Evolutionary conservation across 164 flowering plant genomes (phyloP).

Genomic region (Platanus orientalis): DNA sequence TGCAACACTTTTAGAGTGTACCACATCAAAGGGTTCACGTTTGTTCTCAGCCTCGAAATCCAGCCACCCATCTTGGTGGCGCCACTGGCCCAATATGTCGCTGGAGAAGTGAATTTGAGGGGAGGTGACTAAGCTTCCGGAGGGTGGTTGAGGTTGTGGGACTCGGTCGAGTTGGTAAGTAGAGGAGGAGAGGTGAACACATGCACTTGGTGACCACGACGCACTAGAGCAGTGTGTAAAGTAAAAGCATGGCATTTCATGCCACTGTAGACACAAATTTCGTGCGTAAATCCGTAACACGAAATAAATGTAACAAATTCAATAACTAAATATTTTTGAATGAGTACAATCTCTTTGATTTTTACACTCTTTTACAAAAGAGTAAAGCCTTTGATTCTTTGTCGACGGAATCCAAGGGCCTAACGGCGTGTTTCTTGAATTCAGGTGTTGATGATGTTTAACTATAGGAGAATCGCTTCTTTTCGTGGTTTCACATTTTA

Average conservation of each 20-base stretch:
- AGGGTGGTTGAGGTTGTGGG: neutral
- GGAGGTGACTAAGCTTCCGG: slow-evolving; percentile 1
- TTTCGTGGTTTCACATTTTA: too few species aligned
- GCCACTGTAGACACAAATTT: too few species aligned
- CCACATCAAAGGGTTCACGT: slow-evolving; percentile 57
- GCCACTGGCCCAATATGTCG: slow-evolving; percentile 75
- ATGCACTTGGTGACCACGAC: slow-evolving; percentile 64
- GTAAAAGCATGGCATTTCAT: slow-evolving; percentile 94
- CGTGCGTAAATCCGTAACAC: too few species aligned
- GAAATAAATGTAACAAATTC: too few species aligned
- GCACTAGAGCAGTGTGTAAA: slow-evolving; percentile 54
- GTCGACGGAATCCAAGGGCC: too few species aligned
- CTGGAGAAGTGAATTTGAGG: slow-evolving; percentile 51
- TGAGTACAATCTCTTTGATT: too few species aligned
- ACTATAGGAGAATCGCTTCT: too few species aligned
- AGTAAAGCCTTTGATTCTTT: too few species aligned
- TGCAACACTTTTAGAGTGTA: slow-evolving; percentile 89
- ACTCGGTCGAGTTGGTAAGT: neutral
- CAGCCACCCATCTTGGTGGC: slow-evolving; percentile 68
- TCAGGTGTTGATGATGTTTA: too few species aligned
- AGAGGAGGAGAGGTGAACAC: slow-evolving; percentile 65
- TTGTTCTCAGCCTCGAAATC: slow-evolving; percentile 44
- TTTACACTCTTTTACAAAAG: too few species aligned
- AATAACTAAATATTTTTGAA: too few species aligned
- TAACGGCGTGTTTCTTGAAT: too few species aligned